A percentile compares a stretch with the other conserved stretches of the same genome.
These are phyloP conservation scores for Tylopilus sp. DNA, from an alignment of 768 basidiomycete species.

Conservation along the genomic window DNA sequence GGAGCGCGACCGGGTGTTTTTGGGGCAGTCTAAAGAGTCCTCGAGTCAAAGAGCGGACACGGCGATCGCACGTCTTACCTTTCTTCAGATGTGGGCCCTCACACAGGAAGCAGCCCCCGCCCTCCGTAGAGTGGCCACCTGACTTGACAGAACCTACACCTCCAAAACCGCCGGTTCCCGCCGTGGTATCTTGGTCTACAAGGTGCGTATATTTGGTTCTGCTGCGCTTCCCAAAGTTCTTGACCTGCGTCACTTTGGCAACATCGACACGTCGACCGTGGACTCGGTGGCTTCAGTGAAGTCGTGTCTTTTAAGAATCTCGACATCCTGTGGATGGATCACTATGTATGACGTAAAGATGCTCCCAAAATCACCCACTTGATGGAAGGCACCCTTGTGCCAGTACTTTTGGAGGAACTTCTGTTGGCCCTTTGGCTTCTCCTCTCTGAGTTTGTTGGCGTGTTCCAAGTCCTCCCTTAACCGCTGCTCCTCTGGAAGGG, in stretches of 20 bases:
- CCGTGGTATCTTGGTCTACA: slow-evolving; percentile 90
- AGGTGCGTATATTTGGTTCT: slow-evolving; percentile 96
- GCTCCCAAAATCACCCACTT: slow-evolving; percentile 46
- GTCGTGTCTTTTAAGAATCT: slow-evolving; percentile 79
- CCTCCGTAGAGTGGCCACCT: slow-evolving; percentile 53
- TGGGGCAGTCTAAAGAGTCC: slow-evolving; percentile 44
- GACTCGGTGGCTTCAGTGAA: slow-evolving; percentile 89
- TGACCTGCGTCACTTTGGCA: slow-evolving; percentile 97
- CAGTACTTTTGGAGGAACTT: slow-evolving; percentile 98
- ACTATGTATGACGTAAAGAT: slow-evolving; percentile 7
- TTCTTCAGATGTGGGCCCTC: slow-evolving; percentile 93
- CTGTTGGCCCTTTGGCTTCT: slow-evolving; percentile 88
- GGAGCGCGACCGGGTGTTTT: slow-evolving; percentile 36
- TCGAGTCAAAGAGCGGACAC: slow-evolving; percentile 4
- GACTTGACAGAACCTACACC: slow-evolving; percentile 50
- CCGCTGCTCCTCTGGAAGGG: slow-evolving; percentile 90
- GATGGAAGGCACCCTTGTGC: slow-evolving; percentile 99
- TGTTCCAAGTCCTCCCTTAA: slow-evolving; percentile 88
- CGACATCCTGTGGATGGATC: slow-evolving; percentile 64
- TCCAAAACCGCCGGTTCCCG: slow-evolving; percentile 59
- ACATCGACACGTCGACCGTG: slow-evolving; percentile 78
- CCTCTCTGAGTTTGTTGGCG: slow-evolving; percentile 77
- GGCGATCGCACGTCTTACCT: slow-evolving; percentile 44
- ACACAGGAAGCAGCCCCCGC: slow-evolving; percentile 85
- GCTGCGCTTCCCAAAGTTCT: slow-evolving; percentile 89